These are phyloP conservation scores for Triticum timopheevii DNA, from an alignment of 176 grass and related monocot species.

Conservation along the genomic window DNA sequence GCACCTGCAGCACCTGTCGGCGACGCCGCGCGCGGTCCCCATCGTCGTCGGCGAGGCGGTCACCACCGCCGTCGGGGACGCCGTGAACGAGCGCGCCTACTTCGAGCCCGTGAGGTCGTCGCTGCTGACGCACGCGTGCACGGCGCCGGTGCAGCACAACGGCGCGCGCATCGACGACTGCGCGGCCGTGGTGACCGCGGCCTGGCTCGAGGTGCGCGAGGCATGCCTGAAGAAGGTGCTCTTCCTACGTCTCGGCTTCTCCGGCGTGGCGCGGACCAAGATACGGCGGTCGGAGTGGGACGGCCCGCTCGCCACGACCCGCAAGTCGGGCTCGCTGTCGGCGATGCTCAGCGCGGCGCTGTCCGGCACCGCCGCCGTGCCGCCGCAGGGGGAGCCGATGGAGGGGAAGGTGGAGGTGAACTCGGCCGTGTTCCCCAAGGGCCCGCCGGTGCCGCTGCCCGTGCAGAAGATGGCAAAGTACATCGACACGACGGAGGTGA, in stretches of 20 bases:
- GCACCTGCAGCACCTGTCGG: conserved; percentile 77
- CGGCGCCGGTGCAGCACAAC: conserved; percentile 72
- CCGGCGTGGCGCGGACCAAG: conserved; percentile 62
- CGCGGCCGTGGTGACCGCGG: conserved; percentile 78
- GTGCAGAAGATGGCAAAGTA: conserved; percentile 77
- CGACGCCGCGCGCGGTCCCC: conserved; percentile 40
- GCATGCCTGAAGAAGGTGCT: conserved; percentile 80
- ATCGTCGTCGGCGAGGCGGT: conserved; percentile 46
- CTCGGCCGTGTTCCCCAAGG: conserved; percentile 87
- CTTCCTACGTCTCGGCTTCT: conserved; percentile 83
- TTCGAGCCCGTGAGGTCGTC: conserved; percentile 61
- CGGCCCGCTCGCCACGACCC: conserved; percentile 34
- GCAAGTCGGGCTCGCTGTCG: conserved; percentile 65
- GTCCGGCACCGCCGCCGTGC: conserved; percentile 21
- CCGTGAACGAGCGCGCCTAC: conserved; percentile 52
- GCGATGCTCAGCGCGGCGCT: conserved; percentile 55
- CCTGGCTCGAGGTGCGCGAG: conserved; percentile 85
- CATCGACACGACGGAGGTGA: conserved; percentile 71
- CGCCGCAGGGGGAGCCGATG: not conserved
- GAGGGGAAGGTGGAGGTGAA: conserved; percentile 72
- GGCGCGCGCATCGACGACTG: conserved; percentile 68
- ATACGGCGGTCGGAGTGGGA: conserved; percentile 90
- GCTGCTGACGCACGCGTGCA: conserved; percentile 81
- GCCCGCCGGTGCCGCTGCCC: conserved; percentile 74
- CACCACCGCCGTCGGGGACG: conserved; percentile 13